A percentile compares a stretch with the other conserved stretches of the same genome.
These are phyloP conservation scores for Isabelozyma pseudorhagii DNA, from an alignment of 805 yeast species.

Conservation along the genomic window DNA sequence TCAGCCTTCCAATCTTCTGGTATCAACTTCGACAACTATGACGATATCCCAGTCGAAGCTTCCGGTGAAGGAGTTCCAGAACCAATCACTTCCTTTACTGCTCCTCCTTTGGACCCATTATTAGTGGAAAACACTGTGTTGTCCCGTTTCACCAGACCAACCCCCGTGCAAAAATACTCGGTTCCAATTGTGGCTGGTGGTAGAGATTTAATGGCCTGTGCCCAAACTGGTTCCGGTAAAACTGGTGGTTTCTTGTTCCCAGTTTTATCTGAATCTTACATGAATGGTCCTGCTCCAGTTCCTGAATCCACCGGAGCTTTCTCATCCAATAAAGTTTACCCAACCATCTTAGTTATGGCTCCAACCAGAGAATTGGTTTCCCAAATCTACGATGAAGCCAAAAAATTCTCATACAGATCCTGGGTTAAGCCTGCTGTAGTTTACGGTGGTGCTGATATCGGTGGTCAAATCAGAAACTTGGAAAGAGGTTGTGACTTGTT, in stretches of 20 bases:
- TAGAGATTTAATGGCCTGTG: constrained; percentile 95
- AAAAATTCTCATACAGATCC: constrained; percentile 93
- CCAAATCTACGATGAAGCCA: constrained; percentile 94
- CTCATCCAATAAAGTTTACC: constrained; percentile 77
- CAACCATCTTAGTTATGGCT: constrained; percentile 93
- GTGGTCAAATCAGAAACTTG: constrained; percentile 80
- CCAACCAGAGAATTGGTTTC: constrained; percentile 99
- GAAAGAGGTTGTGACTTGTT: constrained; percentile 92
- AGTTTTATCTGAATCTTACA: constrained; percentile 85
- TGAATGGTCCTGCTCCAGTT: constrained; percentile 75
- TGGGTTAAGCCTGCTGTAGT: constrained; percentile 97
- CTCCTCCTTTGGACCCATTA: constrained; percentile 88
- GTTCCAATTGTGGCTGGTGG: constrained; percentile 87
- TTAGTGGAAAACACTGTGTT: constrained; percentile 81
- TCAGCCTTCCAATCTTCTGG: constrained; percentile 85
- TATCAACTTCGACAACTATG: constrained; percentile 97
- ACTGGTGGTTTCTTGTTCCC: constrained; percentile 99
- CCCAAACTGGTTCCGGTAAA: constrained; percentile 99
- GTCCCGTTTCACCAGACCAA: constrained; percentile 92
- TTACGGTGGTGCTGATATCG: constrained; percentile 97
- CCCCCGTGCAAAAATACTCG: constrained; percentile 94
- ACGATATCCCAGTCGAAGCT: constrained; percentile 98
- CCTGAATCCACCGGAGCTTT: constrained; percentile 48
- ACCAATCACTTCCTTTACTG: constrained; percentile 79
- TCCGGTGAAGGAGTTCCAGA: constrained; percentile 94